Conservation (phyloP, 306 rosid genomes). For the Vicia faba region DNA sequence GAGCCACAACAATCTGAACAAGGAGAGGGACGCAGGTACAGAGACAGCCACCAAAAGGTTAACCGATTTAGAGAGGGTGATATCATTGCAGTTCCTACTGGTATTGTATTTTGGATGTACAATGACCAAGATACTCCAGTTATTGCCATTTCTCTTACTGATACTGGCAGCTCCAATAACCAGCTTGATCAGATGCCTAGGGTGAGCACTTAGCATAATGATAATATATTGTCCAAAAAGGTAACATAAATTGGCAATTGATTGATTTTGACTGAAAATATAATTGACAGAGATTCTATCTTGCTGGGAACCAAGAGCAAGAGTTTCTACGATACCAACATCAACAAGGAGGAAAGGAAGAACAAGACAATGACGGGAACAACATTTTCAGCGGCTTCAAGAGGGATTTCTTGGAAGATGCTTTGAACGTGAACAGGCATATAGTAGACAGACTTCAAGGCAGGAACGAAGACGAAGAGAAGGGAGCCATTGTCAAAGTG, state of each 20-base stretch:
- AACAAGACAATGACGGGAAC: slow-evolving; percentile 19
- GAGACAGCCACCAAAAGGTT: no score
- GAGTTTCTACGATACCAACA: slow-evolving; percentile 35
- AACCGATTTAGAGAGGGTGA: slow-evolving; percentile 31
- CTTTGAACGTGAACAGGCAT: slow-evolving; percentile 44
- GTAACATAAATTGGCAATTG: no score
- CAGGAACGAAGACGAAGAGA: slow-evolving; percentile 42
- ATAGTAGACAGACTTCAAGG: slow-evolving; percentile 48
- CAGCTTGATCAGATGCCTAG: slow-evolving; percentile 51
- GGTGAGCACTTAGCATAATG: neutral
- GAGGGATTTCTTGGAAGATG: slow-evolving; percentile 41
- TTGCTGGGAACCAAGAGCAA: slow-evolving; percentile 64
- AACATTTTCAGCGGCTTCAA: slow-evolving; percentile 56
- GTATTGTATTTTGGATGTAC: slow-evolving; percentile 36
- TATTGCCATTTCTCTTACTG: slow-evolving; percentile 35
- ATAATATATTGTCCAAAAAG: no score
- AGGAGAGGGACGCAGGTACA: no score
- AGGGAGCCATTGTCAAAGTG: slow-evolving; percentile 52
- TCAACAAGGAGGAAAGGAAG: neutral
- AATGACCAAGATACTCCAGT: no score
- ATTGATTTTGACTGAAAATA: no score
- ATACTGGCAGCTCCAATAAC: slow-evolving; percentile 50
- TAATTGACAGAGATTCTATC: slow-evolving; percentile 58
- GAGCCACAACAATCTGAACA: no score
- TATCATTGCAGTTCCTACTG: slow-evolving; percentile 41